phyloP scores from a whole-genome alignment of 1,284 basidiomycete genomes.

The Singerocomus inundabilis region DNA sequence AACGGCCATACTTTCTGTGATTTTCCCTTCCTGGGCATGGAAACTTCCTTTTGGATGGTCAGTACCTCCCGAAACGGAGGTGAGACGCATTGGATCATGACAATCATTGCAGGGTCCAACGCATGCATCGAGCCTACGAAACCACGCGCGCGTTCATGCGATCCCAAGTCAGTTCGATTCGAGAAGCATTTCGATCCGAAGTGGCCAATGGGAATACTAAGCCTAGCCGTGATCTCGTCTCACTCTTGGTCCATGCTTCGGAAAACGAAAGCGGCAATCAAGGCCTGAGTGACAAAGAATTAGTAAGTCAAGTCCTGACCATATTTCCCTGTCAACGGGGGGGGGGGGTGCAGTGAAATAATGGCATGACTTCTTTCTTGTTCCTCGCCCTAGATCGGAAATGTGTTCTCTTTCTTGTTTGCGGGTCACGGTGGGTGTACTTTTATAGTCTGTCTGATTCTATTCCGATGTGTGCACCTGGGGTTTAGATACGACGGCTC shows the following conservation, averaged over 20 bases:
- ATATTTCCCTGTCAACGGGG: background rate
- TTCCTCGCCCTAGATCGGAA: conserved; percentile 44
- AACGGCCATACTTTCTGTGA: conserved; percentile 25
- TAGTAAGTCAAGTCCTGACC: conserved; percentile 34
- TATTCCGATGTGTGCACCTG: background rate
- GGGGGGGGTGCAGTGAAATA: background rate
- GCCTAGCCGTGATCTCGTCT: conserved; percentile 41
- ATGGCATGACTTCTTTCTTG: background rate
- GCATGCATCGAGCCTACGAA: conserved; percentile 29
- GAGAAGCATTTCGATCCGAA: conserved; percentile 30
- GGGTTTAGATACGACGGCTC: conserved; percentile 48
- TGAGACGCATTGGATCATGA: conserved; percentile 29
- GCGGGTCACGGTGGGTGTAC: conserved; percentile 50
- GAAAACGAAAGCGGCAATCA: conserved; percentile 41
- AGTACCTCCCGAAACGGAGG: background rate
- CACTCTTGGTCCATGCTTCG: conserved; percentile 51
- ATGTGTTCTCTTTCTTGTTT: conserved; percentile 50
- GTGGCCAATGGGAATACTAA: conserved; percentile 14
- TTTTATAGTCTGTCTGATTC: background rate
- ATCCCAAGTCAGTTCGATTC: conserved; percentile 39
- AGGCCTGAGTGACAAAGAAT: conserved; percentile 44
- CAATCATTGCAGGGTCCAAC: conserved; percentile 15
- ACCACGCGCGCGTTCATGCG: conserved; percentile 39
- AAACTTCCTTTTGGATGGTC: background rate
- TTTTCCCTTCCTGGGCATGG: conserved; percentile 30